phyloP scores from a whole-genome alignment of 305 asterid genomes.

The Fraxinus angustifolia region DNA sequence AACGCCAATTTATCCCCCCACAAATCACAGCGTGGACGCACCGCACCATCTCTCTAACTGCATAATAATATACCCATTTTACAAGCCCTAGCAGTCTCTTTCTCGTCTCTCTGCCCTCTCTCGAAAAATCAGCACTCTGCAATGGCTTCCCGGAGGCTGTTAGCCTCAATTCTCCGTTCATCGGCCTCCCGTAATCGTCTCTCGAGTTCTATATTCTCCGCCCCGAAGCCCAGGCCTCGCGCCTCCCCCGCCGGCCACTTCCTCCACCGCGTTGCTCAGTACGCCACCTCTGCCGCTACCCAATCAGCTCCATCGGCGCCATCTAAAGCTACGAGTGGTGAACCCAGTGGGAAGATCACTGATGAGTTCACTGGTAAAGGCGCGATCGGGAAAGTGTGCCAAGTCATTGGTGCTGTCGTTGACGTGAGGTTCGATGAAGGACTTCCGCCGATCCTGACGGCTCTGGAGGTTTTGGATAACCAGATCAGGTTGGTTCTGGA shows the following conservation, averaged over 20 bases:
- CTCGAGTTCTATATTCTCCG: constrained; percentile 46
- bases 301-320: constrained; percentile 31
- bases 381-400: constrained; percentile 75
- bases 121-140: constrained; percentile 27
- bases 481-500: constrained; percentile 92
- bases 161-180: constrained; percentile 76
- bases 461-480: constrained; percentile 81
- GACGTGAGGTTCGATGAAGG: constrained; percentile 85
- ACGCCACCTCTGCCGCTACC: constrained; percentile 64
- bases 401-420: constrained; percentile 94
- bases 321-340: constrained; percentile 22
- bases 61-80: not conserved
- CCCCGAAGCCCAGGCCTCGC: constrained; percentile 42
- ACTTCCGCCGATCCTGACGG: constrained; percentile 87
- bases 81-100: constrained; percentile 43
- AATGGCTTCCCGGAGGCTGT: constrained; percentile 96
- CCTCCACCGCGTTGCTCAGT: constrained; percentile 63
- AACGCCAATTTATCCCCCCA: not conserved
- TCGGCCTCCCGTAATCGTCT: constrained; percentile 45
- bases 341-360: constrained; percentile 54
- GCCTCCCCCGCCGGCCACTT: constrained; percentile 66
- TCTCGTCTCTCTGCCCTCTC: constrained; percentile 23
- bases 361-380: constrained; percentile 84
- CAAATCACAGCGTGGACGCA: not conserved
- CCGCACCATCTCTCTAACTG: not conserved